phyloP scores from a whole-genome alignment of 495 filamentous ascomycete species.

The Penicillium cosmopolitanum region DNA sequence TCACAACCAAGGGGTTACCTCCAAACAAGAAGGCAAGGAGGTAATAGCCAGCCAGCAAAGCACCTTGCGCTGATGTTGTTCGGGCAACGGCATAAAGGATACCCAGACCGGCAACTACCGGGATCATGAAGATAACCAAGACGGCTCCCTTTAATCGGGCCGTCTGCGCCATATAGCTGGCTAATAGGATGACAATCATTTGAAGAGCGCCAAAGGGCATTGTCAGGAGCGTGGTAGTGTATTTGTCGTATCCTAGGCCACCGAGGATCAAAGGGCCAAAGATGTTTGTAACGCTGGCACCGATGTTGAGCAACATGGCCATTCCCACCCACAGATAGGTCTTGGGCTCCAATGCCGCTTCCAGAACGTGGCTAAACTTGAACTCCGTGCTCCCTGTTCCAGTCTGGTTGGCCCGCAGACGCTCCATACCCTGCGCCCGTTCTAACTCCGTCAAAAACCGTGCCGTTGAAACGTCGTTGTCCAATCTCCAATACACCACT shows the following conservation, averaged over 20 bases:
- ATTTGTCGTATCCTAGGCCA: conserved; percentile 62
- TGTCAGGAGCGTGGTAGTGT: conserved; percentile 53
- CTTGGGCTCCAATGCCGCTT: conserved; percentile 53
- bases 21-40: conserved; percentile 63
- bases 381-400: conserved; percentile 54
- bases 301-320: conserved; percentile 62
- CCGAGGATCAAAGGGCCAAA: conserved; percentile 65
- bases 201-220: conserved; percentile 56
- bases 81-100: conserved; percentile 58
- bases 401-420: conserved; percentile 66
- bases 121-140: conserved; percentile 51
- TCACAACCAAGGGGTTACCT: conserved; percentile 52
- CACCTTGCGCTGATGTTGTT: conserved; percentile 37
- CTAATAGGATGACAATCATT: conserved; percentile 44
- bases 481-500: conserved; percentile 46
- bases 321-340: conserved; percentile 55
- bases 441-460: conserved; percentile 64
- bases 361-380: conserved; percentile 48
- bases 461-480: conserved; percentile 55
- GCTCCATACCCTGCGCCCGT: conserved; percentile 61
- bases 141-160: conserved; percentile 54
- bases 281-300: conserved; percentile 60
- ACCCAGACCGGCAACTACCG: conserved; percentile 59
- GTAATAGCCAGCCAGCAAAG: conserved; percentile 62
- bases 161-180: conserved; percentile 51